Evolutionary conservation across 2,329 filamentous ascomycete genomes (phyloP), one percentile per base, ranked within the genome.

Genomic region (Chrysoporthe deuterocubensis): DNA sequence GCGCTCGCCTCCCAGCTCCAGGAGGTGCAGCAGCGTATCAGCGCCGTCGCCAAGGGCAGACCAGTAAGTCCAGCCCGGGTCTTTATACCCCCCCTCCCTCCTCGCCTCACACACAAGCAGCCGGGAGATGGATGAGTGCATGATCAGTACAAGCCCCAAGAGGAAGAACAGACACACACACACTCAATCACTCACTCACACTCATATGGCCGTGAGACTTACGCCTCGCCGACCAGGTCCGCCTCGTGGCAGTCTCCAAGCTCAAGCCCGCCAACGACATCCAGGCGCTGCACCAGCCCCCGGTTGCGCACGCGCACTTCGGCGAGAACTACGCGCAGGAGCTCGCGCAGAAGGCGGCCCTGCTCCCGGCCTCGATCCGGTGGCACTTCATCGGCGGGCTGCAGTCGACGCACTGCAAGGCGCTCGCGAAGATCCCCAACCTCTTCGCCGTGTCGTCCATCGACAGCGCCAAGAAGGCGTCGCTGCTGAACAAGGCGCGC

Each of bases 311-410:
- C 65, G 73, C 84, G 21, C 93, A 99, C 81, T 98, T 98, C 78
- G 96, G 96, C 74, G 96, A 99, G 81, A 99, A 99, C 83, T 99
- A 99, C 81, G 86, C 91, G 4, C 92, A 95, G 80, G 96, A 99
- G 79, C 87, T 99, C 65, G 85, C 86, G 68, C 91, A 97, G 77
- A 99, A 99, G 80, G 91, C 93, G 1, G 85, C 87, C 46, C 77
- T 97, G 26, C 86, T 99, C 13, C 95, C 96, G 0, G 81, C 81
- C 57, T 86, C 85, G 44, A 92, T 99, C 72, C 86, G 86, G 74
- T 99, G 96, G 96, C 96, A 99, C 80, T 97, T 98, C 79, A 99
- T 98, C 77, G 96, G 96, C 50, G 93, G 92, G 0, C 81, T 99
- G 50, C 96, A 99, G 80, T 94, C 92, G 16, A 83, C 94, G 73